phyloP scores from a whole-genome alignment of 169 alveolate genomes.

The Plasmodium yoelii region DNA sequence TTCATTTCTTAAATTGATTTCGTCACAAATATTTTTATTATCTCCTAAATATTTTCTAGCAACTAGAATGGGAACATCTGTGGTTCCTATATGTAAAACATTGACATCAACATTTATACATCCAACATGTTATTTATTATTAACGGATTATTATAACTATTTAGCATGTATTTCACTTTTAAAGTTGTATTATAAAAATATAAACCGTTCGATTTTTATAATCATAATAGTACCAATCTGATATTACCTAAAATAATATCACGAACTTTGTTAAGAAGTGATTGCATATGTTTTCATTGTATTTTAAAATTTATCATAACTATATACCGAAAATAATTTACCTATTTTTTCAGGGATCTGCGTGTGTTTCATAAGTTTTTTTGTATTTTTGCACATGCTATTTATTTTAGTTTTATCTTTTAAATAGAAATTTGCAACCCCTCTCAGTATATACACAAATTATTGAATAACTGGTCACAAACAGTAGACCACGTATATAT shows the following conservation, averaged over 20 bases:
- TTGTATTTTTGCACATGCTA: too few species aligned
- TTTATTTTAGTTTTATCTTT: too few species aligned
- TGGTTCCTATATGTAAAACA: constrained; percentile 82
- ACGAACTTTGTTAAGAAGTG: constrained; percentile 17
- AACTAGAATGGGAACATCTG: constrained; percentile 76
- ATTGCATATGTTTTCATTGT: constrained; percentile 34
- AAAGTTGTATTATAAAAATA: constrained; percentile 50
- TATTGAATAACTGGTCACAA: too few species aligned
- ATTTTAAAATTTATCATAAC: constrained; percentile 63
- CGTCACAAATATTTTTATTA: constrained; percentile 79
- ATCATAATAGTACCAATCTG: constrained; percentile 79
- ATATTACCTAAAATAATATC: constrained; percentile 77
- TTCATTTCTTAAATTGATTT: constrained; percentile 77
- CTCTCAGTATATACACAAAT: too few species aligned
- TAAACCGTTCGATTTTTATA: constrained; percentile 71
- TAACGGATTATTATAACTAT: constrained; percentile 73
- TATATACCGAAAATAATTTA: constrained; percentile 57
- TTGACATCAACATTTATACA: constrained; percentile 78
- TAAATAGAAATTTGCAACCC: too few species aligned
- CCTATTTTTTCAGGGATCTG: constrained; percentile 1
- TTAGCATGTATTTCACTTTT: constrained; percentile 21
- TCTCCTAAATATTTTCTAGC: constrained; percentile 80
- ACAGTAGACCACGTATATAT: too few species aligned
- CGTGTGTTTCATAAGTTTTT: background rate
- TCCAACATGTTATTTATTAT: constrained; percentile 80